A percentile compares a stretch with the other conserved stretches of the same genome.
Conservation (phyloP, 129 eudicot genomes). For the Centrapalus pauciflorus region DNA sequence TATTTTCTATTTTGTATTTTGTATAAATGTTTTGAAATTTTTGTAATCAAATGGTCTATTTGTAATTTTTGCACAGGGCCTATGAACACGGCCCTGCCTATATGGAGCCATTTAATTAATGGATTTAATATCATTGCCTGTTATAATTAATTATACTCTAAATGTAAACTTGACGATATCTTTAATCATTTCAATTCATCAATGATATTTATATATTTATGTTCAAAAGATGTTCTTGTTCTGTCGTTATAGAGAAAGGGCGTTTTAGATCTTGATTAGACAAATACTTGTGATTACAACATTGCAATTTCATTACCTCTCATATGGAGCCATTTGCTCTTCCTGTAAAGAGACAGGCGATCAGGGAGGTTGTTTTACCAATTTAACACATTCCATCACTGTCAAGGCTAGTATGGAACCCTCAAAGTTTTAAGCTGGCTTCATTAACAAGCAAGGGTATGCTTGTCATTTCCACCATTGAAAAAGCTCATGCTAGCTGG, state of each 20-base stretch:
- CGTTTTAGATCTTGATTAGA: background rate
- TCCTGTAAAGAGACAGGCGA: constrained; percentile 41
- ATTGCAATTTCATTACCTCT: constrained; percentile 31
- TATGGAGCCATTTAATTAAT: no score
- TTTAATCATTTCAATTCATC: no score
- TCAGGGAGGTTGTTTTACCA: constrained; percentile 10
- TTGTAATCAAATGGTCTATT: no score
- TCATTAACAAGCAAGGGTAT: constrained; percentile 20
- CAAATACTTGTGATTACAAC: constrained; percentile 21
- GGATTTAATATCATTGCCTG: no score
- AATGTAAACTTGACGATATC: no score
- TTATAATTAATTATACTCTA: no score
- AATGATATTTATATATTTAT: no score
- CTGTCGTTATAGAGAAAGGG: background rate
- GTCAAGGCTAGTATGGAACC: constrained; percentile 1
- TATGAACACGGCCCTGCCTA: no score
- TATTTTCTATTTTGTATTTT: no score
- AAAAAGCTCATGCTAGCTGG: constrained; percentile 20
- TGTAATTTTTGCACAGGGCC: no score
- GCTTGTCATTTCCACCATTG: constrained; percentile 11
- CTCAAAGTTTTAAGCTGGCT: no score
- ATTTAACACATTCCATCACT: constrained; percentile 1
- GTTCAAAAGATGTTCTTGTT: background rate
- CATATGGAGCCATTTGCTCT: constrained; percentile 39
- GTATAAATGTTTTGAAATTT: no score